A percentile compares a stretch with the other conserved stretches of the same genome.
Evolutionary conservation across 2,329 filamentous ascomycete species (phyloP).

Genomic region (Tolypocladium ovalisporum): DNA sequence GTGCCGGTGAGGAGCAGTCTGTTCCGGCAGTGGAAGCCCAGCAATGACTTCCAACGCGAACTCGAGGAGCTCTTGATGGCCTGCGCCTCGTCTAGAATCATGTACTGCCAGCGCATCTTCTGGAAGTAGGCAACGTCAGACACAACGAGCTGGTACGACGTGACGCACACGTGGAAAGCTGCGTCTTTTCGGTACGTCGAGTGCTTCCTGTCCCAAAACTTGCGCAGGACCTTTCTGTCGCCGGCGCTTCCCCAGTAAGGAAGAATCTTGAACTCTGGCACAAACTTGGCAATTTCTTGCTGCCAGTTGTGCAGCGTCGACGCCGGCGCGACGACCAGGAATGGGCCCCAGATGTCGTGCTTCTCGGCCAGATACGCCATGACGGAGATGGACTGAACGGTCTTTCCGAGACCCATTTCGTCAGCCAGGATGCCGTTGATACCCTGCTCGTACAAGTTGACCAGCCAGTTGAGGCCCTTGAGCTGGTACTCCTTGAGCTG

Average conservation of each 20-base stretch:
- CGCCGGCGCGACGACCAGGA: constrained; percentile 89
- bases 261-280: constrained; percentile 86
- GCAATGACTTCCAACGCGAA: constrained; percentile 90
- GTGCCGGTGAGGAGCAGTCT: constrained; percentile 89
- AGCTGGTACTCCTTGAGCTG: constrained; percentile 98
- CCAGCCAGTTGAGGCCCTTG: constrained; percentile 98
- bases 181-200: constrained; percentile 90
- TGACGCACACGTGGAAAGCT: constrained; percentile 90
- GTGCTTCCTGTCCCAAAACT: constrained; percentile 98
- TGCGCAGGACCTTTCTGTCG: constrained; percentile 90
- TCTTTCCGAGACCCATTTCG: constrained; percentile 99
- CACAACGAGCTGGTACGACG: constrained; percentile 94
- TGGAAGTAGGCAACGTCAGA: constrained; percentile 96
- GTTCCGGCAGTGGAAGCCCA: constrained; percentile 93
- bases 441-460: constrained; percentile 97
- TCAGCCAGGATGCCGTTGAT: constrained; percentile 99
- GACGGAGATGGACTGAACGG: constrained; percentile 96
- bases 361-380: constrained; percentile 98
- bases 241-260: constrained; percentile 95
- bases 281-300: constrained; percentile 92
- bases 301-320: constrained; percentile 99
- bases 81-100: constrained; percentile 98
- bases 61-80: constrained; percentile 97
- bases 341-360: constrained; percentile 97
- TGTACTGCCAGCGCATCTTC: constrained; percentile 99